Evolutionary conservation across 208 protist species (phyloP).

Genomic region (Leishmania turanica): DNA sequence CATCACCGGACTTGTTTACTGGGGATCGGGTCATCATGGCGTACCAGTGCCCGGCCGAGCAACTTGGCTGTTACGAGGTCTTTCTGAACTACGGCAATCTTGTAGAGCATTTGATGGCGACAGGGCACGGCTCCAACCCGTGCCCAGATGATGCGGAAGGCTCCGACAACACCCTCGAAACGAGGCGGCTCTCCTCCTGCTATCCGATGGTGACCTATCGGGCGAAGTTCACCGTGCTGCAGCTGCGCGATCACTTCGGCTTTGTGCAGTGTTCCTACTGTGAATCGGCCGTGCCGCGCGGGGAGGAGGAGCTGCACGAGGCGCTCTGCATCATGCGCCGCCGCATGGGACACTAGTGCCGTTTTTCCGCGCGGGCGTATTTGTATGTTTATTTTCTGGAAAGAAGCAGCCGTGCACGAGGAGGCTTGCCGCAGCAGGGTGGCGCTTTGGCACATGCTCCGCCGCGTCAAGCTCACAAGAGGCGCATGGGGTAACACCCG

Average conservation of each 20-base stretch:
- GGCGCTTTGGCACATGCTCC: background rate
- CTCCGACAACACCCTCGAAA: background rate
- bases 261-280: slow-evolving; percentile 48
- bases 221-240: slow-evolving; percentile 45
- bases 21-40: slow-evolving; percentile 28
- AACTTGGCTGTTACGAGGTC: slow-evolving; percentile 38
- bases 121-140: slow-evolving; percentile 30
- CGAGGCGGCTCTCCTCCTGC: slow-evolving; percentile 12
- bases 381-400: background rate
- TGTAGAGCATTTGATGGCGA: slow-evolving; percentile 46
- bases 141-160: background rate
- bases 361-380: background rate
- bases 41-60: slow-evolving; percentile 40
- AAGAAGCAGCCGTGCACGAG: background rate
- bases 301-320: slow-evolving; percentile 30
- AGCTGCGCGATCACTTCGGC: slow-evolving; percentile 44
- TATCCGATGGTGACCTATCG: slow-evolving; percentile 55
- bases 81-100: slow-evolving; percentile 74
- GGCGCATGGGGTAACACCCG: background rate
- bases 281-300: slow-evolving; percentile 26
- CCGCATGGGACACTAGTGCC: background rate
- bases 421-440: background rate
- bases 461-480: background rate
- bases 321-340: slow-evolving; percentile 33
- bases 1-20: slow-evolving; percentile 2